These are phyloP conservation scores for Exophiala bonariae DNA, from an alignment of 2,329 filamentous ascomycete species.

Conservation along the genomic window DNA sequence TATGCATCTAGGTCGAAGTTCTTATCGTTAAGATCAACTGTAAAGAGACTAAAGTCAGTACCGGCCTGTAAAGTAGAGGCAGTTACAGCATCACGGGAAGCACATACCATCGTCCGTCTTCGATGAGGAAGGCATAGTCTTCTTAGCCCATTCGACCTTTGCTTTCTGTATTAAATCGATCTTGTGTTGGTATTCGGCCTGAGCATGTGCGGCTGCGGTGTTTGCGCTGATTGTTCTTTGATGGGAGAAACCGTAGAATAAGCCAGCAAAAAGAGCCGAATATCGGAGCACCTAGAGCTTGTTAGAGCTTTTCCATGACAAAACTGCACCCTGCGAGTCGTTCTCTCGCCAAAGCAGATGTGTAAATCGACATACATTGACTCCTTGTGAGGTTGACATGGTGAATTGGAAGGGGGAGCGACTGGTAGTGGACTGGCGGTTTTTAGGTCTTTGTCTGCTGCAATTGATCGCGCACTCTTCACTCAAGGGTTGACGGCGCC, in stretches of 20 bases:
- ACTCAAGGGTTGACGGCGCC: too few relatives aligned
- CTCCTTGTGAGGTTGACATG: slow-evolving; percentile 67
- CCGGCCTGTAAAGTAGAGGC: too few relatives aligned
- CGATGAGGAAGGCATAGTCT: slow-evolving; percentile 57
- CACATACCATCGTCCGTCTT: slow-evolving; percentile 39
- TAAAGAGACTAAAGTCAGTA: slow-evolving; percentile 44
- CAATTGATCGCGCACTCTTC: too few relatives aligned
- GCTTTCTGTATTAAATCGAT: slow-evolving; percentile 88
- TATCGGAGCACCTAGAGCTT: slow-evolving; percentile 83
- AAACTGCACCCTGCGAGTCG: not conserved
- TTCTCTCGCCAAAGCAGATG: too few relatives aligned
- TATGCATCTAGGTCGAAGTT: slow-evolving; percentile 93
- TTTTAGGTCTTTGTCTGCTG: too few relatives aligned
- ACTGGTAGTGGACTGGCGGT: not conserved
- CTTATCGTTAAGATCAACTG: slow-evolving; percentile 76
- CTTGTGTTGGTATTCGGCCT: slow-evolving; percentile 89
- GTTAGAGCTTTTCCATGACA: slow-evolving; percentile 10
- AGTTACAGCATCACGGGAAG: too few relatives aligned
- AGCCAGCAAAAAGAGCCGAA: slow-evolving; percentile 84
- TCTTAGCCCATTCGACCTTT: slow-evolving; percentile 86
- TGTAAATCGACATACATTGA: slow-evolving; percentile 55
- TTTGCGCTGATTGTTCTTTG: slow-evolving; percentile 75
- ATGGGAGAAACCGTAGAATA: slow-evolving; percentile 95
- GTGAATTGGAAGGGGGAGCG: slow-evolving; percentile 27
- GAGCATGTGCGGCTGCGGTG: slow-evolving; percentile 68